Conservation (phyloP, 257 asterid species). For the Solanum etuberosum region DNA sequence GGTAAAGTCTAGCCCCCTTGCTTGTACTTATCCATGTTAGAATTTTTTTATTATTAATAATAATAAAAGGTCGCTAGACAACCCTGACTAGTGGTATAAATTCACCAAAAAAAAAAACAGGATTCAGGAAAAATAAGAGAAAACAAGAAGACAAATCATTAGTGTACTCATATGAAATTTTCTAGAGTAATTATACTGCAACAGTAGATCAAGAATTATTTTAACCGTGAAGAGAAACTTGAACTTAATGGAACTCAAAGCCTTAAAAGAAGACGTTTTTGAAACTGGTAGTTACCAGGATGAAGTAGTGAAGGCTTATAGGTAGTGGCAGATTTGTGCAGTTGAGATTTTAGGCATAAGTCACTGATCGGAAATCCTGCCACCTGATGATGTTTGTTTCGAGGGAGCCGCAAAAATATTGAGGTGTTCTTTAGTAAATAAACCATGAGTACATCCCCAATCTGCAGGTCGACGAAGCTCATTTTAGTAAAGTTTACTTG, state of each 20-base stretch:
- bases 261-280: background rate
- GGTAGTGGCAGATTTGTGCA: slow-evolving; percentile 7
- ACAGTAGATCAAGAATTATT: background rate
- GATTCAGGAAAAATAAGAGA: background rate
- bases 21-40: background rate
- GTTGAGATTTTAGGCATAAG: slow-evolving; percentile 15
- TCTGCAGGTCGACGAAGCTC: slow-evolving; percentile 23
- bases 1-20: background rate
- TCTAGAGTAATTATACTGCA: background rate
- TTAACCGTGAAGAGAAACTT: background rate
- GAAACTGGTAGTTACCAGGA: background rate
- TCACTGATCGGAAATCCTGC: slow-evolving; percentile 57
- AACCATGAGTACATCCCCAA: slow-evolving; percentile 69
- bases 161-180: background rate
- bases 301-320: background rate
- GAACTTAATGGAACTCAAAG: background rate
- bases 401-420: slow-evolving; percentile 58
- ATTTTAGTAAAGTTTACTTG: slow-evolving; percentile 6
- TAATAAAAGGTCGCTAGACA: background rate
- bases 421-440: slow-evolving; percentile 54
- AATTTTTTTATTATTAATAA: background rate
- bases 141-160: background rate
- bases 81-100: background rate
- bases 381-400: slow-evolving; percentile 50
- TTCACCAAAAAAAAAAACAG: background rate